Evolutionary conservation across 2,329 filamentous ascomycete genomes (phyloP).

Genomic region (Colletotrichum graminicola): DNA sequence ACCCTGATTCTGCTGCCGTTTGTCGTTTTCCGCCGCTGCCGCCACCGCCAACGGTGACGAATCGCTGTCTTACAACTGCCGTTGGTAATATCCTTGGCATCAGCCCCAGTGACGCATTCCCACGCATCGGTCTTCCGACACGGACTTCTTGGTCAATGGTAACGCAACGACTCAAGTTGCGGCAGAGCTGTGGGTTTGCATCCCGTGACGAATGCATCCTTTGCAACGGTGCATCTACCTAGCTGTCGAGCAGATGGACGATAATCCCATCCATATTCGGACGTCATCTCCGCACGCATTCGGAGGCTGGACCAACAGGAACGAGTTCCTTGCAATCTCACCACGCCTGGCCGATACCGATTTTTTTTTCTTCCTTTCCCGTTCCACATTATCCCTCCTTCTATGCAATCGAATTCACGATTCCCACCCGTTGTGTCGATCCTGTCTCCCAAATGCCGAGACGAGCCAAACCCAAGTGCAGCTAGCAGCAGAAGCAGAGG

Average conservation of each 20-base stretch:
- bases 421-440: slow-evolving; percentile 17
- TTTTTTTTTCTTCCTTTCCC: background rate
- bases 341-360: background rate
- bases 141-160: background rate
- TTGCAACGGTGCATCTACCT: background rate
- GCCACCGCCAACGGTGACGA: slow-evolving; percentile 19
- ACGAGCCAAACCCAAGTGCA: background rate
- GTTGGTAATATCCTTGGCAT: background rate
- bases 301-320: background rate
- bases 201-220: background rate
- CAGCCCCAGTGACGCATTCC: background rate
- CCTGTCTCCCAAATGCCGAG: slow-evolving; percentile 30
- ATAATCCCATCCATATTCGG: background rate
- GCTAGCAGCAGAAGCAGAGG: background rate
- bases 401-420: background rate
- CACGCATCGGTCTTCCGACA: background rate
- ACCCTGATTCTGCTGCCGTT: background rate
- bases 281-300: background rate
- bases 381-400: slow-evolving; percentile 1
- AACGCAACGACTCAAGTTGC: background rate
- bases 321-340: background rate
- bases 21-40: background rate
- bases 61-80: slow-evolving; percentile 11
- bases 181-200: background rate
- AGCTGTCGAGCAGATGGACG: background rate